Base-by-base conservation (phyloP, 1,284 basidiomycete species). In the Butyriboletus appendiculatus region DNA sequence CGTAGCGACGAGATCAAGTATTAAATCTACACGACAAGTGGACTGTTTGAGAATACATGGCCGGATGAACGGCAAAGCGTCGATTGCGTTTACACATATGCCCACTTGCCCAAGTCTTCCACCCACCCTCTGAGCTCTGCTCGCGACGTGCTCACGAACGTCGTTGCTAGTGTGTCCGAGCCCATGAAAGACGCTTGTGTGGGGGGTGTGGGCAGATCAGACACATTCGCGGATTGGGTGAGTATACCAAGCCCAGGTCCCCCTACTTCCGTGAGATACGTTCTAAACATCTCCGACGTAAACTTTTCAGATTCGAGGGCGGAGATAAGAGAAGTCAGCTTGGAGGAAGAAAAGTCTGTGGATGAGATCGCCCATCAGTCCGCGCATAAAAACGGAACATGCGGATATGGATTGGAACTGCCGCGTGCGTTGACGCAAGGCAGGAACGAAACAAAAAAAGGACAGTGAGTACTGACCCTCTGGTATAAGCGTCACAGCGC, bases 401-500 rank as follows among this genome's bases (percentile, higher is more conserved):
- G 9, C 8, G 41, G 39, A 30, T 6, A 12, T 12, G 22, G 11
- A 15, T 20, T 18, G n/a, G 28, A 30, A n/a, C 8, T 16, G 26
- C 3, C 3, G 11, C 30, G 28, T 12, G 52, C 34, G 5, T 9
- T 33, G 30, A 30, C 16, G 32, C 37, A 14, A 5, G 41, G 24
- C 20, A 38, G 16, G 16, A 22, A 38, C 10, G 16, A 22, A 33
- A 26, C 5, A 11, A 22, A 28, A 22, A 5, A 8, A 12, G 22
- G 20, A 50, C 1, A 35, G 28, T 4, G 33, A 53, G n/a, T 11
- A 73, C 80, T 53, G 56, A 86, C 94, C 82, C 74, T 98, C 94
- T 47, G 96, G 96, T 48, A 99, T 80, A 33, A 99, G 82, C 6
- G 96, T 98, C 28, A 99, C 94, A 2, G 96, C 91, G 67, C 97